These are phyloP conservation scores for Wickerhamiella kazuoi DNA, from an alignment of 805 yeast species.

Conservation along the genomic window DNA sequence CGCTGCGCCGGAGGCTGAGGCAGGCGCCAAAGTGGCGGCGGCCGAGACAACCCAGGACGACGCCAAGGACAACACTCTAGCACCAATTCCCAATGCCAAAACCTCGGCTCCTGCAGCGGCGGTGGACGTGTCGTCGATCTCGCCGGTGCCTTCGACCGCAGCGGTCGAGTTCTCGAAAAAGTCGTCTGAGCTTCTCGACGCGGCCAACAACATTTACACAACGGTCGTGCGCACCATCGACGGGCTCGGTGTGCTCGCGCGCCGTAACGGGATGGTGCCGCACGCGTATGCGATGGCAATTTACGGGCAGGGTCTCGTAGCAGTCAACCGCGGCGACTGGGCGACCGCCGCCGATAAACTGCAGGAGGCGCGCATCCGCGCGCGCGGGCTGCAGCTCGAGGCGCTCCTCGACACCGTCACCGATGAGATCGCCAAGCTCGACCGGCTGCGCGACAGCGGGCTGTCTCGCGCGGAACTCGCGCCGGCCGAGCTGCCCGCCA, in stretches of 20 bases:
- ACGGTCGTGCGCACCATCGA: conserved; percentile 11
- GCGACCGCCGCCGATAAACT: conserved; percentile 42
- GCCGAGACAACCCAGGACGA: neutral
- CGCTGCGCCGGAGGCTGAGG: conserved; percentile 15
- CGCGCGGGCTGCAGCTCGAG: conserved; percentile 45
- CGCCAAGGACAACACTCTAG: neutral
- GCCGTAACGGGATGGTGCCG: conserved; percentile 22
- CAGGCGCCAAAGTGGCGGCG: neutral
- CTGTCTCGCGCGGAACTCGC: neutral
- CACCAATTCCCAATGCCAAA: conserved; percentile 1
- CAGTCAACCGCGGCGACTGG: conserved; percentile 39
- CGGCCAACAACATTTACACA: conserved; percentile 8
- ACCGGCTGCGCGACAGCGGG: conserved; percentile 7
- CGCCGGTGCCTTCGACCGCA: conserved; percentile 1
- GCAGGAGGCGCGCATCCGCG: conserved; percentile 52
- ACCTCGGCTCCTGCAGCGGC: neutral
- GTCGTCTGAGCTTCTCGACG: conserved; percentile 7
- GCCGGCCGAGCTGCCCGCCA: conserved; percentile 2
- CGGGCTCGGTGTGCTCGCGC: conserved; percentile 4
- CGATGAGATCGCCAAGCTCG: conserved; percentile 41
- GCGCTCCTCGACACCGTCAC: conserved; percentile 50
- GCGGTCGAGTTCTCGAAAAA: conserved; percentile 2
- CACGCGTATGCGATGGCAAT: conserved; percentile 66
- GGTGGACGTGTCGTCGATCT: conserved; percentile 4
- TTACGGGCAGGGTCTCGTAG: conserved; percentile 70